Base-by-base conservation (phyloP, 305 asterid genomes). In the Fraxinus paxiana region DNA sequence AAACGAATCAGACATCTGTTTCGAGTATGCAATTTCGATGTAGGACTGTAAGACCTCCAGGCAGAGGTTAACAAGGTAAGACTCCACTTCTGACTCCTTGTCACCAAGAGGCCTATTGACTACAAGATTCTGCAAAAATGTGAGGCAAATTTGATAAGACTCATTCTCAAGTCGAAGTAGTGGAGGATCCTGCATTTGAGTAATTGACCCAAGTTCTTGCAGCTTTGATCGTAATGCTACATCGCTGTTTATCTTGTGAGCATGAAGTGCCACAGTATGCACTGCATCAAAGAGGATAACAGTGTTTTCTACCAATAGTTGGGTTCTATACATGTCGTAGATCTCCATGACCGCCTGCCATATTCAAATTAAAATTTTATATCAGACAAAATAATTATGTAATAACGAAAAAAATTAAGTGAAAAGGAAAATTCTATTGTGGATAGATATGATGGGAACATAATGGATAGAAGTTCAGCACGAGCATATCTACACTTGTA, bases 151-250 rank as follows among this genome's bases (percentile, higher is more conserved):
- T 82, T 96, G 99, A 87, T 93, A 96, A 22, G 98, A 88, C 88
- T 96, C 99, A 13, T 94, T 96, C 90, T 96, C 99, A 2, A 94
- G 97, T 80, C 97, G 99, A 61, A 96, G 90, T 34, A 96, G 91
- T 30, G 98, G 99, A 28, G 99, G 99, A 84, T 96, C 99, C 87
- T 96, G 99, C 98, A 96, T 89, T 86, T 96, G 98, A 22, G 93
- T 89, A 86, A 96, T 83, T 69, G 98, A 81, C 33, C 94, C 93
- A 26, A 96, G 88, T 83, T 91, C 98, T 81, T 85, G 98, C 35
- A 94, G 92, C 89, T 88, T 94, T 56, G 88, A 80, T 56, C 97
- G 95, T 67, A 96, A 77, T 71, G 91, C 75, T 6, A 83, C 37
- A 59, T 94, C 92, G 12, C 87, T 88, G 65, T 96, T 94, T 84